Evolutionary conservation across 2,329 filamentous ascomycete species (phyloP), one percentile per base, ranked within the genome.

Genomic region (Paecilomyces formosus): DNA sequence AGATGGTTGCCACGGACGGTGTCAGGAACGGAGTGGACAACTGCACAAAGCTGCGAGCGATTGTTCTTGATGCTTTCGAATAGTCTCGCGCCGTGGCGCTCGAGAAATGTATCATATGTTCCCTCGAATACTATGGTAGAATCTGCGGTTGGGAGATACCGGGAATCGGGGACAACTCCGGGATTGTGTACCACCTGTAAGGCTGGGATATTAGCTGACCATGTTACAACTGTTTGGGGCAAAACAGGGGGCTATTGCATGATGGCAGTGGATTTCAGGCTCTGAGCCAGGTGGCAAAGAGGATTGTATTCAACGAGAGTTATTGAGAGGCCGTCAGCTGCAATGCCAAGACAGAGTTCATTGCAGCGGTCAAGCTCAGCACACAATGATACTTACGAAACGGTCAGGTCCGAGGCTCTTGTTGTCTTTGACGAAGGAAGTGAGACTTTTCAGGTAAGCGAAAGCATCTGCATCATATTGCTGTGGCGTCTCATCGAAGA

Each of bases 401-500:
- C 71, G 66, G 62, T 73, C 66, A 8, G 67, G 65, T 9, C 73
- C 73, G 62, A 78, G 66, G 5, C 69, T 72, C 15, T 64, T 54
- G 12, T 63, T 64, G 7, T 58, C 60, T 59, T 68, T 73, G 51
- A 75, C 72, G 11, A 72, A 62, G 35, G 63, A 58, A 4, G 68
- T 71, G 35, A 76, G 56, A 11, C 69, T 66, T 57, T 71, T 61
- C 21, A 76, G 65, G 62, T 74, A 78, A 54, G 62, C 62, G 57
- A 70, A 63, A 22, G 67, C 62, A 33, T 62, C 58, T 55, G 59
- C 60, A 60, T 69, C 66, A 63, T 73, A 77, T 60, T 69, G 57
- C 54, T 74, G 68, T 3, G 78, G 78, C 50, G 74, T 76, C 66
- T 81, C 78, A 61, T 80, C 79, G 58, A 81, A 76, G 65, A 81